Conservation (phyloP, 2,329 filamentous ascomycete genomes). For the Lasiodiplodia theobromae region DNA sequence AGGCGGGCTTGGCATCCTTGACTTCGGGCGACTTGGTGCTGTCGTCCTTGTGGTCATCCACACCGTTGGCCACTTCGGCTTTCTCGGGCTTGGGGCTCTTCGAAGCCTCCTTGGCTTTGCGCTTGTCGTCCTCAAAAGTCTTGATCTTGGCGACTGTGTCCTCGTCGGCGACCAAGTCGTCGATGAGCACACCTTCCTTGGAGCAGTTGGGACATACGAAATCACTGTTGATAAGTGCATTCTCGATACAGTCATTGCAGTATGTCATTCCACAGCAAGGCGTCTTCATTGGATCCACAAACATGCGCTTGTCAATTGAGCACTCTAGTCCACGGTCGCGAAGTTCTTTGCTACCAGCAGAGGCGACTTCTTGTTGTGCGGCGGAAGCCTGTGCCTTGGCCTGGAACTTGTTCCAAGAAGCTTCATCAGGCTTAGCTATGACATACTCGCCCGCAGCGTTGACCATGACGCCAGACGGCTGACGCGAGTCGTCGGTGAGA, state of each 20-base stretch:
- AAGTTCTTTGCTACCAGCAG: constrained; percentile 82
- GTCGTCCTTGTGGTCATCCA: constrained; percentile 16
- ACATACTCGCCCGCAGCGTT: constrained; percentile 98
- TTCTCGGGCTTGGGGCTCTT: constrained; percentile 50
- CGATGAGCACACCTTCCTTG: constrained; percentile 89
- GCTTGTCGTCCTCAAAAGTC: constrained; percentile 68
- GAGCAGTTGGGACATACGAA: constrained; percentile 93
- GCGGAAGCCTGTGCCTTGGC: constrained; percentile 89
- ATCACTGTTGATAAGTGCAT: constrained; percentile 97
- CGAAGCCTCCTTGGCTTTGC: constrained; percentile 50
- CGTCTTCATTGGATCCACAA: constrained; percentile 98
- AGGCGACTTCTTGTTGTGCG: constrained; percentile 78
- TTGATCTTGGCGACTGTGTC: constrained; percentile 80
- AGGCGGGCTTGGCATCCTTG: constrained; percentile 27
- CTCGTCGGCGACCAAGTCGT: constrained; percentile 84
- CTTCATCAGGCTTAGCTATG: constrained; percentile 93
- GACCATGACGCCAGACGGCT: constrained; percentile 91
- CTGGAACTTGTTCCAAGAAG: constrained; percentile 95
- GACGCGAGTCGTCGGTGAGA: constrained; percentile 79
- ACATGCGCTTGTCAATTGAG: constrained; percentile 96
- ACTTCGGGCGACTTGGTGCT: constrained; percentile 15
- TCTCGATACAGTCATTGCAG: constrained; percentile 99
- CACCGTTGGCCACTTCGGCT: constrained; percentile 37
- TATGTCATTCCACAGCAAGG: constrained; percentile 98
- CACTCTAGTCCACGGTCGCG: constrained; percentile 90